These are phyloP conservation scores for Xylaria sp. DNA, from an alignment of 2,329 filamentous ascomycete species.

Conservation along the genomic window DNA sequence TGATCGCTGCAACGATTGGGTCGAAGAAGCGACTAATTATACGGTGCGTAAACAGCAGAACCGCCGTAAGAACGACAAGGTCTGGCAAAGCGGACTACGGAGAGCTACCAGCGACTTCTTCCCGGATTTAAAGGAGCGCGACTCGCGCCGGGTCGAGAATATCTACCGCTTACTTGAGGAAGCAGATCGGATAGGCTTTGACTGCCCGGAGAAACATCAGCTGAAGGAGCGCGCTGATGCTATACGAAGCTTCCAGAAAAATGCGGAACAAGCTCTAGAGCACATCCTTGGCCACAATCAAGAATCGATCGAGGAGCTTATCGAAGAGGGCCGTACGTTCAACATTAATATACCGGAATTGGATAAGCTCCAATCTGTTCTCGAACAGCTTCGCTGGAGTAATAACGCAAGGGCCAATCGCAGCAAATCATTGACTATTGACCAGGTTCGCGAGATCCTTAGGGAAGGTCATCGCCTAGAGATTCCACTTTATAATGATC, in stretches of 20 bases:
- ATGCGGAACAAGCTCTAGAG: conserved; percentile 75
- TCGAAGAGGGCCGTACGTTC: conserved; percentile 89
- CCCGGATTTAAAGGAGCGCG: conserved; percentile 83
- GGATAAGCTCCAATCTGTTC: conserved; percentile 79
- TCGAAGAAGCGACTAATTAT: conserved; percentile 95
- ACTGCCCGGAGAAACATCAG: conserved; percentile 88
- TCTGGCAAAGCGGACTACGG: conserved; percentile 77
- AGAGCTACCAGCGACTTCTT: conserved; percentile 69
- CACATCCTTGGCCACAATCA: conserved; percentile 72
- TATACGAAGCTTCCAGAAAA: conserved; percentile 85
- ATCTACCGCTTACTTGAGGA: conserved; percentile 85
- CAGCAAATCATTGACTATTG: conserved; percentile 74
- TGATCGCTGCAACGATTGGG: conserved; percentile 96
- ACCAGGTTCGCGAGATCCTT: conserved; percentile 83
- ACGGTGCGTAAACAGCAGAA: conserved; percentile 98
- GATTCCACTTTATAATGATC: conserved; percentile 82
- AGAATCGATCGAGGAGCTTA: conserved; percentile 84
- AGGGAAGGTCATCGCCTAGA: conserved; percentile 79
- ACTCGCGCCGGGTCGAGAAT: conserved; percentile 88
- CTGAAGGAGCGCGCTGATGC: conserved; percentile 86
- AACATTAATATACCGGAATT: conserved; percentile 93
- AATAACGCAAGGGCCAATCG: conserved; percentile 75
- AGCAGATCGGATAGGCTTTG: conserved; percentile 89
- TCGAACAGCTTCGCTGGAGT: conserved; percentile 91
- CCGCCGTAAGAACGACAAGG: conserved; percentile 91